Conservation (phyloP, 257 asterid genomes). For the Haberlea rhodopensis region DNA sequence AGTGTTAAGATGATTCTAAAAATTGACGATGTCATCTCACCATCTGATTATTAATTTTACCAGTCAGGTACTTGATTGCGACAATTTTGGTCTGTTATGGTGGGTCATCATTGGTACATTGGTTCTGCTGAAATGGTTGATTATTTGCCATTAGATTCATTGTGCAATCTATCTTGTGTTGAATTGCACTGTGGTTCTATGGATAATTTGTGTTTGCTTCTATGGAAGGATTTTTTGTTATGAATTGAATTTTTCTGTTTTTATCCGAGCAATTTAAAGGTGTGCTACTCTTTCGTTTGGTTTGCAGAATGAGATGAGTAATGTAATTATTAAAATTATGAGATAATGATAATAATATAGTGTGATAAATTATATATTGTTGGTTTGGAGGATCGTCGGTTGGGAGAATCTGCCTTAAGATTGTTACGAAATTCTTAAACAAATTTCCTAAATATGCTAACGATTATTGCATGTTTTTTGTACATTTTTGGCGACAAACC, state of each 20-base stretch:
- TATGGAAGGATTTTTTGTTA: neutral
- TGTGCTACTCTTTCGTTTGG: no score
- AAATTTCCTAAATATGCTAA: neutral
- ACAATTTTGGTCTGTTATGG: conserved; percentile 31
- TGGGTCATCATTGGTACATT: no score
- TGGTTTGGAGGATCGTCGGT: no score
- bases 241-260: neutral
- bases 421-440: neutral
- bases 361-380: no score
- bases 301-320: no score
- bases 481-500: neutral
- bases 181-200: neutral
- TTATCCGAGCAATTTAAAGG: no score
- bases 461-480: neutral
- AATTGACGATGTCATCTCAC: conserved; percentile 80
- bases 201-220: neutral
- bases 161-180: no score
- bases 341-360: no score
- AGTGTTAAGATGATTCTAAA: conserved; percentile 89
- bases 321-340: no score
- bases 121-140: no score
- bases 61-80: neutral
- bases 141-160: no score
- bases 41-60: conserved; percentile 55
- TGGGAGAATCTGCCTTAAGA: neutral